These are phyloP conservation scores for Fusarium sp. DNA, from an alignment of 2,329 filamentous ascomycete genomes.

Conservation along the genomic window DNA sequence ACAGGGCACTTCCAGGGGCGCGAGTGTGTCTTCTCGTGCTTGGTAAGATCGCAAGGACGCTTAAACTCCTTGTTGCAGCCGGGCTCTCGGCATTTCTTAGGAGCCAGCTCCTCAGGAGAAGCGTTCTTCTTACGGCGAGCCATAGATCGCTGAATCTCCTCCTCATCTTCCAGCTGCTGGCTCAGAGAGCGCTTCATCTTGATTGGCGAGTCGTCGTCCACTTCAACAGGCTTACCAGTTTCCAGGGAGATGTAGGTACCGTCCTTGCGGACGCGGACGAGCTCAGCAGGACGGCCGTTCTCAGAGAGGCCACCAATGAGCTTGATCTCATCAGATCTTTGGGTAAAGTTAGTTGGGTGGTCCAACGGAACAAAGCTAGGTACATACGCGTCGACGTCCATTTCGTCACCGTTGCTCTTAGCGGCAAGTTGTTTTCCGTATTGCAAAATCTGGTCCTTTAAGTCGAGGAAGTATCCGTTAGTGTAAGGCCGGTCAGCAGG, in stretches of 20 bases:
- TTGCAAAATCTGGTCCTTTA: slow-evolving; percentile 91
- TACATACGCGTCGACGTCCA: slow-evolving; percentile 72
- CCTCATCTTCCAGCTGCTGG: slow-evolving; percentile 82
- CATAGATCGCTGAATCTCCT: slow-evolving; percentile 91
- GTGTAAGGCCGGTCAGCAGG: slow-evolving; percentile 91
- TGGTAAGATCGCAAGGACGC: slow-evolving; percentile 95
- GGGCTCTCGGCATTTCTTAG: slow-evolving; percentile 80
- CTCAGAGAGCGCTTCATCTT: slow-evolving; percentile 77
- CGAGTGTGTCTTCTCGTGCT: slow-evolving; percentile 98
- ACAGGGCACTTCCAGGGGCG: slow-evolving; percentile 95
- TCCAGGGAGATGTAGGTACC: slow-evolving; percentile 85
- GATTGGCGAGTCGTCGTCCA: slow-evolving; percentile 65
- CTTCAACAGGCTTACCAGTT: slow-evolving; percentile 75
- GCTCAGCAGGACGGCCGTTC: slow-evolving; percentile 86
- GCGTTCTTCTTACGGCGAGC: slow-evolving; percentile 95
- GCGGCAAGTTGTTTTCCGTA: slow-evolving; percentile 89
- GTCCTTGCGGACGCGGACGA: slow-evolving; percentile 85
- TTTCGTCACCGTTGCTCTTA: slow-evolving; percentile 73
- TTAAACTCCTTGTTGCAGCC: slow-evolving; percentile 94
- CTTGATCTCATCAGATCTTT: slow-evolving; percentile 76
- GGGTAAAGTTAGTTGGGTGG: slow-evolving; percentile 49
- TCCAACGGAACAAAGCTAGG: slow-evolving; percentile 51
- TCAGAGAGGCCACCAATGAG: slow-evolving; percentile 85
- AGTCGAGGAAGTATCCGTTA: slow-evolving; percentile 96
- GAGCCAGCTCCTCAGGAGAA: slow-evolving; percentile 84